These are phyloP conservation scores for Eragrostis nindensis DNA, from an alignment of 176 grass and related monocot genomes.

Conservation along the genomic window DNA sequence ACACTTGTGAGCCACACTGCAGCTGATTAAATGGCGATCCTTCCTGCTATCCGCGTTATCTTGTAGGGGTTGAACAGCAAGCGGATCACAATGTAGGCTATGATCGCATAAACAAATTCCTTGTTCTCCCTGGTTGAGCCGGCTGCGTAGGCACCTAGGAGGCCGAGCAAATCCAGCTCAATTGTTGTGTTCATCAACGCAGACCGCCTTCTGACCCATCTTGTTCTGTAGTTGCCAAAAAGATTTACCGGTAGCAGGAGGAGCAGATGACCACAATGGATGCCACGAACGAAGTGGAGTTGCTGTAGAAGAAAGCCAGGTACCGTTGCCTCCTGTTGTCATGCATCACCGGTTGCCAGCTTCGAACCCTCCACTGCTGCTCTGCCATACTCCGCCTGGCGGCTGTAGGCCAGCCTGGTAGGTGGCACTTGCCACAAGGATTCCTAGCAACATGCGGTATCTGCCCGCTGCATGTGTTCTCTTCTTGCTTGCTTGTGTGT, in stretches of 20 bases:
- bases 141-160: slow-evolving; percentile 42
- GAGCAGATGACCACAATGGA: background rate
- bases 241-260: background rate
- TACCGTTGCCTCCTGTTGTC: background rate
- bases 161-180: slow-evolving; percentile 29
- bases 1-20: too few species aligned
- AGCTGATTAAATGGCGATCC: too few species aligned
- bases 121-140: background rate
- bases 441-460: background rate
- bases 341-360: background rate
- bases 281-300: slow-evolving; percentile 9
- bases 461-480: background rate
- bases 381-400: background rate
- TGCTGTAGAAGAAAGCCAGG: slow-evolving; percentile 2
- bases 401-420: background rate
- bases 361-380: too few species aligned
- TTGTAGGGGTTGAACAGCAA: too few species aligned
- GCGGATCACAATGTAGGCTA: background rate
- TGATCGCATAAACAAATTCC: background rate
- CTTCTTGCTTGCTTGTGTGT: too few species aligned
- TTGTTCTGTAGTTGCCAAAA: background rate
- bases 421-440: slow-evolving; percentile 6
- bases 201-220: background rate
- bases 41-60: too few species aligned
- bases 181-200: background rate